These are phyloP conservation scores for Dimargaris xerosporica DNA, from an alignment of 192 early-diverging fungal species.

Conservation along the genomic window DNA sequence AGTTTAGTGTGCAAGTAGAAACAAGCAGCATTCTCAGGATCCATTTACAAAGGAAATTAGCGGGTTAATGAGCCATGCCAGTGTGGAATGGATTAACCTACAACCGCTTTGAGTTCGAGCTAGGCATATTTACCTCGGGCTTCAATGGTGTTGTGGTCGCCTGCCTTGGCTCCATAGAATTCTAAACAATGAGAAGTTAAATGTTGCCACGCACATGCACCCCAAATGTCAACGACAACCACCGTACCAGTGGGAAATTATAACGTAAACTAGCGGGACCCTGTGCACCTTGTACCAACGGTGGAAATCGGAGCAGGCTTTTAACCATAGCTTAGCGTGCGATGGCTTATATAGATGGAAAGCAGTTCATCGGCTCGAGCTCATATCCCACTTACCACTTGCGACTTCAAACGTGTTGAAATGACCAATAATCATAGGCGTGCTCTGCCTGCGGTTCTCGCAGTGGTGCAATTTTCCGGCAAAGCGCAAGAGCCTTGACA, in stretches of 20 bases:
- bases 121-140: constrained; percentile 32
- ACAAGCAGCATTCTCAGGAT: not conserved
- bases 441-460: constrained; percentile 18
- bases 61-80: not conserved
- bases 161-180: constrained; percentile 47
- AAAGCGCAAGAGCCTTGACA: too few relatives aligned
- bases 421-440: constrained; percentile 45
- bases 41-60: not conserved
- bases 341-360: too few relatives aligned
- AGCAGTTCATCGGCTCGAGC: too few relatives aligned
- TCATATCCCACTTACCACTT: constrained; percentile 29
- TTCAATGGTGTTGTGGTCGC: constrained; percentile 47
- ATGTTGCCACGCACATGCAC: not conserved
- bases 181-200: constrained; percentile 18
- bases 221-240: not conserved
- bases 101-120: not conserved
- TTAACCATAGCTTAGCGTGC: too few relatives aligned
- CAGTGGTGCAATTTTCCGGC: too few relatives aligned
- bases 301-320: not conserved
- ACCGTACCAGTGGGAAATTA: not conserved
- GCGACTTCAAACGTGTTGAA: constrained; percentile 64
- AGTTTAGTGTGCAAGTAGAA: not conserved
- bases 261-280: not conserved
- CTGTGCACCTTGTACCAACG: not conserved
- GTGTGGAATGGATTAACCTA: not conserved